phyloP scores from a whole-genome alignment of 495 filamentous ascomycete genomes.

The Opeltia flavorubescens region DNA sequence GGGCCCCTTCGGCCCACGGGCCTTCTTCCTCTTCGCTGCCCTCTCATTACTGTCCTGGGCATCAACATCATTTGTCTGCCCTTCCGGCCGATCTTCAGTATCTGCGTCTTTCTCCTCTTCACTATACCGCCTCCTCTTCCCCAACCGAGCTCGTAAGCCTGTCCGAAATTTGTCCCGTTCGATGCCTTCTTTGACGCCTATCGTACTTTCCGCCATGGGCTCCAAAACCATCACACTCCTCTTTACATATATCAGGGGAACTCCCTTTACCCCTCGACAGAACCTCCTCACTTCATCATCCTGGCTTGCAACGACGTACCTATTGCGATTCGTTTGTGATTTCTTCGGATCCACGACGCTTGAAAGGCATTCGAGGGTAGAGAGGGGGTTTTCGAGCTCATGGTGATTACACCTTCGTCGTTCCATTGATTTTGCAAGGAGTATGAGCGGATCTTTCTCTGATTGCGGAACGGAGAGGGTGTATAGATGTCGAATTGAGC shows the following conservation, averaged over 20 bases:
- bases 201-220: slow-evolving; percentile 58
- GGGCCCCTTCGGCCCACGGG: slow-evolving; percentile 63
- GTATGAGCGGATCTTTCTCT: slow-evolving; percentile 43
- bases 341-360: slow-evolving; percentile 63
- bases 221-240: slow-evolving; percentile 83
- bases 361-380: slow-evolving; percentile 62
- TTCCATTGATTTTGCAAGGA: slow-evolving; percentile 59
- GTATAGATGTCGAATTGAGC: slow-evolving; percentile 62
- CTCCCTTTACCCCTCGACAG: slow-evolving; percentile 51
- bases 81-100: slow-evolving; percentile 27
- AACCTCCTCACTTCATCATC: slow-evolving; percentile 39
- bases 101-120: slow-evolving; percentile 31
- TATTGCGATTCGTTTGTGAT: slow-evolving; percentile 65
- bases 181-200: slow-evolving; percentile 45
- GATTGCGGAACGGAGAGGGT: slow-evolving; percentile 35
- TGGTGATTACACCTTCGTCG: slow-evolving; percentile 83
- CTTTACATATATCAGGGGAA: slow-evolving; percentile 70
- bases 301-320: slow-evolving; percentile 78
- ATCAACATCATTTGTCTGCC: slow-evolving; percentile 6
- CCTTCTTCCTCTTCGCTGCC: slow-evolving; percentile 40
- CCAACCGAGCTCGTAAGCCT: slow-evolving; percentile 39
- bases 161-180: slow-evolving; percentile 65
- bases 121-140: slow-evolving; percentile 31
- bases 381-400: slow-evolving; percentile 60
- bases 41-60: slow-evolving; percentile 18